A percentile compares a stretch with the other conserved stretches of the same genome.
Evolutionary conservation across 768 basidiomycete genomes (phyloP).

Genomic region (Russula compacta): DNA sequence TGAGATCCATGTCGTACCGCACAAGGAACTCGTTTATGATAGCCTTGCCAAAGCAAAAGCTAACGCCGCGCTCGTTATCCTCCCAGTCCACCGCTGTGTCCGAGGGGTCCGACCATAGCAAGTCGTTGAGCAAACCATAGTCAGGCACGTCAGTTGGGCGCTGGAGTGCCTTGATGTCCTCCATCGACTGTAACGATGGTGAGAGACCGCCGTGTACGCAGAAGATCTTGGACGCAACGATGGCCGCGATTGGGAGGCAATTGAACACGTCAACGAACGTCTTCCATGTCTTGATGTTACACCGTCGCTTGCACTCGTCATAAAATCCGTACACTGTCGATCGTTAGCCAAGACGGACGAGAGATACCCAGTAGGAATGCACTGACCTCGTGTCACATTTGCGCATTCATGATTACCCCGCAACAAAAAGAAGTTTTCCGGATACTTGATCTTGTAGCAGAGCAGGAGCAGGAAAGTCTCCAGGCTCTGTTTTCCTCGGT

Average conservation of each 20-base stretch:
- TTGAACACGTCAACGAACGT: conserved; percentile 99
- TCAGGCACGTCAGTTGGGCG: conserved; percentile 98
- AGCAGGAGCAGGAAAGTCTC: conserved; percentile 95
- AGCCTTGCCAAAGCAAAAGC: conserved; percentile 97
- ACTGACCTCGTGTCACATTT: conserved; percentile 93
- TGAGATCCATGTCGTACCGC: conserved; percentile 96
- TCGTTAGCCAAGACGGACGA: conserved; percentile 8
- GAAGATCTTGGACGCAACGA: conserved; percentile 99
- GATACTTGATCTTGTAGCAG: conserved; percentile 99
- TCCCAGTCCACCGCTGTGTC: conserved; percentile 99
- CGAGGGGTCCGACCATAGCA: conserved; percentile 96
- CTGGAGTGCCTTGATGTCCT: conserved; percentile 96
- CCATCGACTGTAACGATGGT: conserved; percentile 90
- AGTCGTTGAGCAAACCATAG: conserved; percentile 92
- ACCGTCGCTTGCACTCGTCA: conserved; percentile 98
- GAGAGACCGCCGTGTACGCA: conserved; percentile 97
- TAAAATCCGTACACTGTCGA: conserved; percentile 93
- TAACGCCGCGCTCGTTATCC: conserved; percentile 97
- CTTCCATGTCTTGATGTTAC: conserved; percentile 99
- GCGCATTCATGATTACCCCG: conserved; percentile 99
- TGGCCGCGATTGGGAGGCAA: conserved; percentile 94
- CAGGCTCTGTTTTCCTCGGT: conserved; percentile 95
- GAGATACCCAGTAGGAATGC: neutral
- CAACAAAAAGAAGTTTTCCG: conserved; percentile 97
- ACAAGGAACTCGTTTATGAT: conserved; percentile 95